Evolutionary conservation across 257 asterid species (phyloP), one percentile per base, ranked within the genome.

Genomic region (Catharanthus roseus): DNA sequence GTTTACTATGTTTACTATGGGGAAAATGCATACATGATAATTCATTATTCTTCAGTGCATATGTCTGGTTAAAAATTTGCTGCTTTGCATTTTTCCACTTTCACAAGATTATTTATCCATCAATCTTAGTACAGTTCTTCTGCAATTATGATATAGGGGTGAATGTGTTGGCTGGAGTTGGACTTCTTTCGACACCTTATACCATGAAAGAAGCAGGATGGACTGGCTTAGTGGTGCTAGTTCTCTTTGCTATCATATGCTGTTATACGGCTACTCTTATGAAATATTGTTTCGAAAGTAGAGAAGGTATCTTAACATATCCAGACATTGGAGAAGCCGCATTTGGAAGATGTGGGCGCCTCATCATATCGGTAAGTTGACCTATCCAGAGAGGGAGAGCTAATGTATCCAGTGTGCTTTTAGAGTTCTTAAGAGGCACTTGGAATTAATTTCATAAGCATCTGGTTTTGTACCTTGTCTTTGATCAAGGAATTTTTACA

Each of bases 241-340:
- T 83, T 64, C 80, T 89, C 56, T 91, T 91, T 75, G 95, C 95
- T 33, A 77, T 78, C 57, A 75, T 88, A 54, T 89, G 97, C 74
- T 89, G 87, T 71, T 91, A 89, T 72, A 91, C 97, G 0, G 97
- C 91, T 65, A 63, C 80, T 75, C 91, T 91, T 21, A 89, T 91
- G 96, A 89, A 81, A 75, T 71, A 73, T 75, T 86, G 93, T 82
- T 91, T 91, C 47, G 93, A 91, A 69, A 89, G 90, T 83, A 78
- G 70, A 66, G 82, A 80, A 76, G 92, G 91, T 64, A 87, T 91
- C 72, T 50, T 78, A 72, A 81, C 88, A 29, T 89, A 80, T 72
- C 95, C 95, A 3, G 97, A 91, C 75, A 87, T 91, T 54, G 97
- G 96, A 74, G 89, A 86, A 75, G 97, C 96, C 41, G 96, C 97